Evolutionary conservation across 305 asterid genomes (phyloP).

Genomic region (Salvia sclarea): DNA sequence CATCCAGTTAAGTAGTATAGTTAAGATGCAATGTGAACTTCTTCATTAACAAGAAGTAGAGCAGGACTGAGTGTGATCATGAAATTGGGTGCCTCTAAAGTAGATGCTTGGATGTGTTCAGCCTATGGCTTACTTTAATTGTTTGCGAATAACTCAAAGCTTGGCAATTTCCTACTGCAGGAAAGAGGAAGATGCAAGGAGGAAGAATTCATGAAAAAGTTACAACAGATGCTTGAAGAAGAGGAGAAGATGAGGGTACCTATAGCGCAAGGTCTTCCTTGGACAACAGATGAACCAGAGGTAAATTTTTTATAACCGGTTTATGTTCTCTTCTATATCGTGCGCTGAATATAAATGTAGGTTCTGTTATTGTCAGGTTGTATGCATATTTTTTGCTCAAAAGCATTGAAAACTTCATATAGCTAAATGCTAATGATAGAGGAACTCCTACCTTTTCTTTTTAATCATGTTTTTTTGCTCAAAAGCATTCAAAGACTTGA

Average conservation of each 20-base stretch:
- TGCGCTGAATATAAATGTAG: background rate
- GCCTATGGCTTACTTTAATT: background rate
- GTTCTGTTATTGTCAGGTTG: constrained; percentile 4
- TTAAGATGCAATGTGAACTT: constrained; percentile 6
- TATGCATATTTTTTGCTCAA: background rate
- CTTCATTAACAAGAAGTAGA: background rate
- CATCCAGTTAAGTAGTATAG: background rate
- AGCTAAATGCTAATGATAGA: background rate
- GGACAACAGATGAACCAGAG: constrained; percentile 94
- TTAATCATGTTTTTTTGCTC: no score
- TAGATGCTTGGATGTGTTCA: constrained; percentile 24
- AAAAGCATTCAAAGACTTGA: no score
- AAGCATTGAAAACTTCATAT: background rate
- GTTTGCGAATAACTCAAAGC: constrained; percentile 19
- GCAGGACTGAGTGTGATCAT: constrained; percentile 2
- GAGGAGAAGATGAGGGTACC: constrained; percentile 80
- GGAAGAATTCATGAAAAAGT: constrained; percentile 72
- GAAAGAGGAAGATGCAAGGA: constrained; percentile 82
- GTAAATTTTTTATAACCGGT: constrained; percentile 37
- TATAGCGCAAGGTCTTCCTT: constrained; percentile 86
- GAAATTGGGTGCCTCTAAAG: background rate
- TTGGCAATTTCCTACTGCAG: constrained; percentile 43
- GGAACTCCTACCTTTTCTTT: background rate
- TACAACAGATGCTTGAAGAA: constrained; percentile 66
- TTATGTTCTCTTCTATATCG: constrained; percentile 3